A percentile compares a stretch with the other conserved stretches of the same genome.
Conservation (phyloP, 129 eudicot species). For the Flaveria trinervia region DNA sequence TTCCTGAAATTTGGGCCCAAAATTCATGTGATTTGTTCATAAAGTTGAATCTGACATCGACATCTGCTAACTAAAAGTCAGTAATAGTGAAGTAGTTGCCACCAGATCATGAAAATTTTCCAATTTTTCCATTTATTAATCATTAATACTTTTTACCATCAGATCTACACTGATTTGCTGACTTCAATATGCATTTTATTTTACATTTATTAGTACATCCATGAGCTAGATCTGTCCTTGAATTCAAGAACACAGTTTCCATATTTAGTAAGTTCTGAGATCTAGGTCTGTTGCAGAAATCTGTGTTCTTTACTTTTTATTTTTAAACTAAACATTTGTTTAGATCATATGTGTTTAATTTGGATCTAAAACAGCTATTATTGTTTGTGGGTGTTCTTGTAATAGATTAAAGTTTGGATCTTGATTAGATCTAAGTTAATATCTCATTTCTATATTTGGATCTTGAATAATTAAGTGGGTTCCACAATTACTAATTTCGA, state of each 20-base stretch:
- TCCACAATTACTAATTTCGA: background rate
- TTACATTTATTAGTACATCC: conserved; percentile 12
- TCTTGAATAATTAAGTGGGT: conserved; percentile 2
- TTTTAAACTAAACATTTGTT: conserved; percentile 14
- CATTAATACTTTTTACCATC: conserved; percentile 22
- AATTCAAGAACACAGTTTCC: conserved; percentile 29
- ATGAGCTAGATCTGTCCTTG: conserved; percentile 35
- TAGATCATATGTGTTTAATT: conserved; percentile 14
- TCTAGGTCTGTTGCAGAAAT: conserved; percentile 11
- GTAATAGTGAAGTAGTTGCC: conserved; percentile 33
- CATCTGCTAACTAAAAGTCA: conserved; percentile 30
- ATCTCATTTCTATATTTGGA: background rate
- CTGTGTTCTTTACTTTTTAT: conserved; percentile 23
- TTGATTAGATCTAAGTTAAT: conserved; percentile 23
- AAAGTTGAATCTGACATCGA: conserved; percentile 41
- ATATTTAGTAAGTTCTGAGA: conserved; percentile 29
- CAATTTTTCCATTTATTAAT: conserved; percentile 21
- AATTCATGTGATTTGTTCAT: conserved; percentile 50
- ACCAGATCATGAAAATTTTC: conserved; percentile 44
- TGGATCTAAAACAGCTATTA: background rate
- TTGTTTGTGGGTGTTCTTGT: conserved; percentile 23
- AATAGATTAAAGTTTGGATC: conserved; percentile 24
- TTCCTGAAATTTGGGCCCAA: conserved; percentile 47
- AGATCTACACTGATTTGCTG: conserved; percentile 47
- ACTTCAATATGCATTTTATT: conserved; percentile 18